Percentiles rank a stretch among this genome's conserved stretches.
Evolutionary conservation across 2,329 filamentous ascomycete species (phyloP).

Genomic region (Didymosphaeria variabile): DNA sequence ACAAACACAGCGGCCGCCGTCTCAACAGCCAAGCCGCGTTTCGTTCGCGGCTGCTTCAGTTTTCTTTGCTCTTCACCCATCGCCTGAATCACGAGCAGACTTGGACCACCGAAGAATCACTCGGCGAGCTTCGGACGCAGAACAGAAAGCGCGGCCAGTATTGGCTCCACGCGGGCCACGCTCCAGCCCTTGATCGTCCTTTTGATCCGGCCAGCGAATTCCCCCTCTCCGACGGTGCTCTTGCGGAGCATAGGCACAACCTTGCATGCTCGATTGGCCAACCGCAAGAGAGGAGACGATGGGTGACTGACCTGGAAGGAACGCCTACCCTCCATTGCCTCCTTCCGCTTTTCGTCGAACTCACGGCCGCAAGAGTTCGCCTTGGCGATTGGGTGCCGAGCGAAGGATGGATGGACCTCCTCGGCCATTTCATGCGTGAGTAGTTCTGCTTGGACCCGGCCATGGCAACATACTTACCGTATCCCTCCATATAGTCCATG

Average conservation of each 20-base stretch:
- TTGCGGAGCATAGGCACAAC: conserved; percentile 37
- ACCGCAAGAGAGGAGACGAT: conserved; percentile 33
- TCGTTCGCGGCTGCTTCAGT: conserved; percentile 59
- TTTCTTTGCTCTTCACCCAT: conserved; percentile 56
- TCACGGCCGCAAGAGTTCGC: conserved; percentile 57
- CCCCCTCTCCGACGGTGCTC: conserved; percentile 36
- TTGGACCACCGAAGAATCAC: conserved; percentile 48
- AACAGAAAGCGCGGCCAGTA: conserved; percentile 47
- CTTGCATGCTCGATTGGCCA: conserved; percentile 38
- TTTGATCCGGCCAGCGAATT: conserved; percentile 41
- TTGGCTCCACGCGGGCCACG: conserved; percentile 33
- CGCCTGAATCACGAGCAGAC: conserved; percentile 50
- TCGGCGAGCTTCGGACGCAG: conserved; percentile 47
- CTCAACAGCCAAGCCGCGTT: conserved; percentile 54
- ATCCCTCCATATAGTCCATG: conserved; percentile 46
- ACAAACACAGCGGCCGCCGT: conserved; percentile 47
- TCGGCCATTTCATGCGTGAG: conserved; percentile 55
- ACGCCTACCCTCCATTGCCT: conserved; percentile 52
- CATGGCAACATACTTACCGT: neutral
- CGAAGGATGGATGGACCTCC: conserved; percentile 56
- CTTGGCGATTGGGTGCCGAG: conserved; percentile 47
- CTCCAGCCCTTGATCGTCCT: conserved; percentile 30
- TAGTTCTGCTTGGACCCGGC: neutral
- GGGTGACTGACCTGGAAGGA: conserved; percentile 48
- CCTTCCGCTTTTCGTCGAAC: conserved; percentile 58